phyloP scores from a whole-genome alignment of 345 rosid genomes.

The Brassica cretica region DNA sequence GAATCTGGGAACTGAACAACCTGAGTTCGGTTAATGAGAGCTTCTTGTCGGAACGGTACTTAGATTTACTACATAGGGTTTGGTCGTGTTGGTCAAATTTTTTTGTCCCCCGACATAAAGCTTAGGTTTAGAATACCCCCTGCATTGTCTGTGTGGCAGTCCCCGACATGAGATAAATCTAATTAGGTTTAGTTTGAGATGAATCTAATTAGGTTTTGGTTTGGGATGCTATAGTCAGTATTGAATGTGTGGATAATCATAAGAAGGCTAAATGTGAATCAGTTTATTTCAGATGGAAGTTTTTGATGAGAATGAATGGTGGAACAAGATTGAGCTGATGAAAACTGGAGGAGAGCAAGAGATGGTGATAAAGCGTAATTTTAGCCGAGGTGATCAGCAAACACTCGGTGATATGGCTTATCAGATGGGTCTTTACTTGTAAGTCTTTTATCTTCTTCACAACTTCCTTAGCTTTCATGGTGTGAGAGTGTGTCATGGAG shows the following conservation, averaged over 20 bases:
- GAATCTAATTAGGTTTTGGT: neutral
- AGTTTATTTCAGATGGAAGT: slow-evolving; percentile 60
- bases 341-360: slow-evolving; percentile 69
- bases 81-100: slow-evolving; percentile 6
- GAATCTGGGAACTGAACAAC: neutral
- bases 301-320: slow-evolving; percentile 81
- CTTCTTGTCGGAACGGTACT: neutral
- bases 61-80: neutral
- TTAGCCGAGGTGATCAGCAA: slow-evolving; percentile 72
- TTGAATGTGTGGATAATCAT: neutral
- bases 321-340: slow-evolving; percentile 79
- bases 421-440: slow-evolving; percentile 82
- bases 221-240: slow-evolving; percentile 18
- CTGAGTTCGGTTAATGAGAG: neutral
- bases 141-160: neutral
- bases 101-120: neutral
- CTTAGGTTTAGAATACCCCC: neutral
- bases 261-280: neutral
- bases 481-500: slow-evolving; percentile 12
- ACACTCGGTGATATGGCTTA: slow-evolving; percentile 68
- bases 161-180: neutral
- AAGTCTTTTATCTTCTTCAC: slow-evolving; percentile 37
- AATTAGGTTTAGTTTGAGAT: neutral
- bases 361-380: slow-evolving; percentile 68
- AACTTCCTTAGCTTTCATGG: neutral